Conservation (phyloP, 2,329 filamentous ascomycete species). For the Xylariaceae sp. region DNA sequence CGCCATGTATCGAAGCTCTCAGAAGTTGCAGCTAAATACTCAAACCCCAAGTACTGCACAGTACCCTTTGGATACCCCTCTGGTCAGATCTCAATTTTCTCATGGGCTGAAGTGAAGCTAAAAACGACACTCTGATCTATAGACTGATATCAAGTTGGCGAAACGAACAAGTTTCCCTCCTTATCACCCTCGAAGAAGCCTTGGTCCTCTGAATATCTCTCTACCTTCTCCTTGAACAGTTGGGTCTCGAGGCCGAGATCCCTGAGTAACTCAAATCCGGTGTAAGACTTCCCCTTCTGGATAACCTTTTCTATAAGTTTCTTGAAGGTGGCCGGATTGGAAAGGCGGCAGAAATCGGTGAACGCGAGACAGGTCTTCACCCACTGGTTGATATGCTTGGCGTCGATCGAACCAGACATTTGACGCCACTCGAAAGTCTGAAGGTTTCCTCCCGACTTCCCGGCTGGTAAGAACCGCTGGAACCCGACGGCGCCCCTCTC, state of each 20-base stretch:
- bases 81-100: too few relatives aligned
- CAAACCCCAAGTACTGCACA: too few relatives aligned
- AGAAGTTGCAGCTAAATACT: too few relatives aligned
- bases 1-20: too few relatives aligned
- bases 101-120: not conserved
- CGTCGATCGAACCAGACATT: constrained; percentile 34
- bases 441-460: constrained; percentile 29
- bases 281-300: not conserved
- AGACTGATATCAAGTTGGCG: too few relatives aligned
- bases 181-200: not conserved
- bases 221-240: constrained; percentile 4
- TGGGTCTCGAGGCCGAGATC: constrained; percentile 1
- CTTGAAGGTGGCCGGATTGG: not conserved
- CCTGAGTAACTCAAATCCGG: constrained; percentile 9
- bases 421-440: constrained; percentile 39
- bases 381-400: constrained; percentile 32
- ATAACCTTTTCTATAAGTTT: not conserved
- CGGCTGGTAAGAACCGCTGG: constrained; percentile 27
- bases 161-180: constrained; percentile 7
- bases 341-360: constrained; percentile 29
- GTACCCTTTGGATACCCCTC: too few relatives aligned
- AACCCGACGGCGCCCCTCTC: constrained; percentile 31
- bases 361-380: constrained; percentile 27
- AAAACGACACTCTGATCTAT: too few relatives aligned
- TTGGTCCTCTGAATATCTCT: not conserved